A percentile compares a stretch with the other conserved stretches of the same genome.
Conservation (phyloP, 2,329 filamentous ascomycete genomes). For the Seiridium cupressi region DNA sequence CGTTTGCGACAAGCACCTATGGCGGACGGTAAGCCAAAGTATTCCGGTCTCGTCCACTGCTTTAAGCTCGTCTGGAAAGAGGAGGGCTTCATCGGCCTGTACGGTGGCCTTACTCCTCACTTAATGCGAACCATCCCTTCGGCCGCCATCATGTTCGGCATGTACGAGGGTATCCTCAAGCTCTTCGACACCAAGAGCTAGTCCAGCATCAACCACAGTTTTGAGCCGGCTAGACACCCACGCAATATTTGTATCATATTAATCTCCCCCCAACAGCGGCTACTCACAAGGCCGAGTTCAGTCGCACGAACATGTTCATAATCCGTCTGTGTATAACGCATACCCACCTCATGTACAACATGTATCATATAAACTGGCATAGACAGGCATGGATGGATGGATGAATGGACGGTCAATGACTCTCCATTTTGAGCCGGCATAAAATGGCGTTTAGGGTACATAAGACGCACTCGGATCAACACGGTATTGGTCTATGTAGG, state of each 20-base stretch:
- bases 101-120: conserved; percentile 89
- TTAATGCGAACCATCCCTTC: conserved; percentile 88
- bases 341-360: neutral
- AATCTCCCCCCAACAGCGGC: neutral
- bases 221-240: neutral
- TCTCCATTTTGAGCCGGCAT: neutral
- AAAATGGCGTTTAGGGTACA: neutral
- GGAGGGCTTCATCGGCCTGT: conserved; percentile 81
- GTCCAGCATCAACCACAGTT: neutral
- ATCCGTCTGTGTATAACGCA: neutral
- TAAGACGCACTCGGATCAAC: neutral
- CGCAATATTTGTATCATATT: neutral
- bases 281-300: neutral
- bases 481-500: neutral
- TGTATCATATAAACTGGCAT: neutral
- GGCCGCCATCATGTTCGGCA: conserved; percentile 95
- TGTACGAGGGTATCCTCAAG: conserved; percentile 63
- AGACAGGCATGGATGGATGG: neutral
- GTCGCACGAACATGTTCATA: neutral
- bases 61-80: conserved; percentile 86
- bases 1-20: conserved; percentile 81
- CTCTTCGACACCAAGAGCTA: conserved; percentile 28
- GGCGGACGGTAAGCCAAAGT: conserved; percentile 71
- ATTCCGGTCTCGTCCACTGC: conserved; percentile 84
- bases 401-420: neutral